Conservation (phyloP, 352 stramenopile species). For the Globisporangium nagaii region DNA sequence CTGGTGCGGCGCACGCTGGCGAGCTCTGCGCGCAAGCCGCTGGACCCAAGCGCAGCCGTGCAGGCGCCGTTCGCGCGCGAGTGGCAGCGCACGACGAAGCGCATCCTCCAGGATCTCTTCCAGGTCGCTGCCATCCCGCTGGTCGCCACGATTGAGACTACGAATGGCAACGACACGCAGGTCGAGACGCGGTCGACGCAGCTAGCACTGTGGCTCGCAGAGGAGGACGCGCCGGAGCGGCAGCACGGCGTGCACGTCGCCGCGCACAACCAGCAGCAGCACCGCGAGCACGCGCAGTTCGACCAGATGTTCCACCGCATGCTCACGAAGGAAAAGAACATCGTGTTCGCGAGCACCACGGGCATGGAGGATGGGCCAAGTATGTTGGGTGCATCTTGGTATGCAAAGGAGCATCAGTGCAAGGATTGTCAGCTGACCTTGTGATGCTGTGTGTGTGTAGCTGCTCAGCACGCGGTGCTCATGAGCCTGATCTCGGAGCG, state of each 20-base stretch:
- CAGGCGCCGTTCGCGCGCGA: conserved; percentile 49
- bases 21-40: conserved; percentile 21
- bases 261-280: conserved; percentile 35
- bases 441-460: too few species aligned
- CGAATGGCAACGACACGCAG: conserved; percentile 11
- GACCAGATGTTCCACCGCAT: conserved; percentile 52
- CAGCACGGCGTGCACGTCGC: conserved; percentile 30
- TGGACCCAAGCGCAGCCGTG: conserved; percentile 26
- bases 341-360: conserved; percentile 66
- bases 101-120: conserved; percentile 56
- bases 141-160: neutral
- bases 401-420: too few species aligned
- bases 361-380: conserved; percentile 65
- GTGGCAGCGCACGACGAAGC: conserved; percentile 64
- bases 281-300: conserved; percentile 45
- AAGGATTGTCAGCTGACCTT: too few species aligned
- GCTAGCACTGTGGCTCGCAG: conserved; percentile 44
- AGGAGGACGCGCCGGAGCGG: conserved; percentile 29
- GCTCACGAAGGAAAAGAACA: conserved; percentile 69
- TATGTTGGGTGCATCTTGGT: conserved; percentile 9
- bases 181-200: conserved; percentile 25
- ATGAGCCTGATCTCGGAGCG: conserved; percentile 53
- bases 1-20: conserved; percentile 54
- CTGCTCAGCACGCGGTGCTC: conserved; percentile 54
- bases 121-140: conserved; percentile 49